phyloP scores from a whole-genome alignment of 768 basidiomycete species.

The Dioszegia hungarica region DNA sequence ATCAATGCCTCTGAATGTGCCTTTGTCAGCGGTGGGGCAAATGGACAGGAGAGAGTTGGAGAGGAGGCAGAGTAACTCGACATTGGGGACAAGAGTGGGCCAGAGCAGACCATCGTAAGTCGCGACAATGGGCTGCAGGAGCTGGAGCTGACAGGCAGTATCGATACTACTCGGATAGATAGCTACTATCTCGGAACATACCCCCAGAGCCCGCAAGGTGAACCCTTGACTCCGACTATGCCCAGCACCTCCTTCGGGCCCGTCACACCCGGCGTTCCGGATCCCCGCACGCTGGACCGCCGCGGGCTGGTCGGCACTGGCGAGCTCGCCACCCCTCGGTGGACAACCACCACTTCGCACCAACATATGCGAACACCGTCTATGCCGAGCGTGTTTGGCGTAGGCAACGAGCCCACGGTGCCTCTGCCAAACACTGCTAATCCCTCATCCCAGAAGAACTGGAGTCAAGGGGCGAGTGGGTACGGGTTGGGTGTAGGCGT shows the following conservation, averaged over 20 bases:
- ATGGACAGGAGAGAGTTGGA: neutral
- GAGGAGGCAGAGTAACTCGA: neutral
- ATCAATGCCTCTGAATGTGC: conserved; percentile 11
- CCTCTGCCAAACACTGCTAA: conserved; percentile 9
- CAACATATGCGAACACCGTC: conserved; percentile 36
- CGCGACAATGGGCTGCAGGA: too few species aligned
- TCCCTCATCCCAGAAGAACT: conserved; percentile 15
- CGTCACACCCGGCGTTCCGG: conserved; percentile 36
- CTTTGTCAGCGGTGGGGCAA: conserved; percentile 14
- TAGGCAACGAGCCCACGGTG: conserved; percentile 49
- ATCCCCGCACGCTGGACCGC: conserved; percentile 58
- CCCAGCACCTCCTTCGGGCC: conserved; percentile 14
- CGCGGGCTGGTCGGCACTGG: conserved; percentile 87
- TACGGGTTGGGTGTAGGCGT: conserved; percentile 47
- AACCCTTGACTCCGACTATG: conserved; percentile 2
- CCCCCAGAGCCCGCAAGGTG: neutral
- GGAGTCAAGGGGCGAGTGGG: conserved; percentile 46
- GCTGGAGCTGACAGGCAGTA: neutral
- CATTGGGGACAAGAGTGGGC: neutral
- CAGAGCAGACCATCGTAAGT: neutral
- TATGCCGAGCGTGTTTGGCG: conserved; percentile 35
- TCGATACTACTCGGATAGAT: conserved; percentile 16
- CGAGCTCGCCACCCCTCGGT: conserved; percentile 92
- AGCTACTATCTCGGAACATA: conserved; percentile 20
- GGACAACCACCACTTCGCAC: conserved; percentile 54